Evolutionary conservation across 148 eudicot species (phyloP).

Genomic region (Beta vulgaris): DNA sequence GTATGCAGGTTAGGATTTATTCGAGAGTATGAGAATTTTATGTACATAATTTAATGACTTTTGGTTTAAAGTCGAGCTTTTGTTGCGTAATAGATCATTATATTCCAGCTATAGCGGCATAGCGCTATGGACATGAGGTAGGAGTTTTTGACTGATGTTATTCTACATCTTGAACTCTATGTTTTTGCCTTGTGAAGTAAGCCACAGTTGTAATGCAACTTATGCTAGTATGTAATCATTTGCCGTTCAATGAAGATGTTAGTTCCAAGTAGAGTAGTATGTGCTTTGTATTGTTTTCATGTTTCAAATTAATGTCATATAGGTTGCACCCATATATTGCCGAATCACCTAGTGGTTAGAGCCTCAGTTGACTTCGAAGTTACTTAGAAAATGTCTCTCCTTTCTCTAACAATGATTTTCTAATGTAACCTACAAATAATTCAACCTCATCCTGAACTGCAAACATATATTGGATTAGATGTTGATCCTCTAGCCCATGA

Average conservation of each 20-base stretch:
- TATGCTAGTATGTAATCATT: neutral
- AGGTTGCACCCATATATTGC: too few relatives aligned
- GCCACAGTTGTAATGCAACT: neutral
- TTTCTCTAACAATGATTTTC: slow-evolving; percentile 9
- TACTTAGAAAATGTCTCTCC: neutral
- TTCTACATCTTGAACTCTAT: neutral
- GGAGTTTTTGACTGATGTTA: neutral
- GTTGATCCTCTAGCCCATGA: slow-evolving; percentile 84
- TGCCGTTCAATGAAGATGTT: neutral
- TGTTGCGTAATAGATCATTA: neutral
- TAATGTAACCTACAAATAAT: slow-evolving; percentile 49
- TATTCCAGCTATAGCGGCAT: neutral
- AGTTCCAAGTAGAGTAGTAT: neutral
- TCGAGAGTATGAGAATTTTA: neutral
- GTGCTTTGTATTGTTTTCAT: neutral
- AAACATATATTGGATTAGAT: slow-evolving; percentile 73
- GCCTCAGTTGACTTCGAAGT: neutral
- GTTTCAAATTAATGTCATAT: neutral
- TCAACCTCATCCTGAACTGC: slow-evolving; percentile 81
- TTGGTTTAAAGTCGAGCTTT: neutral
- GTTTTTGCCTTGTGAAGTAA: neutral
- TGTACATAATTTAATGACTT: neutral
- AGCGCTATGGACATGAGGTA: too few relatives aligned
- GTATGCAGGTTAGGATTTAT: neutral
- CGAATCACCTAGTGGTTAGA: too few relatives aligned